phyloP scores from a whole-genome alignment of 129 eudicot genomes.

The Escallonia rubra region DNA sequence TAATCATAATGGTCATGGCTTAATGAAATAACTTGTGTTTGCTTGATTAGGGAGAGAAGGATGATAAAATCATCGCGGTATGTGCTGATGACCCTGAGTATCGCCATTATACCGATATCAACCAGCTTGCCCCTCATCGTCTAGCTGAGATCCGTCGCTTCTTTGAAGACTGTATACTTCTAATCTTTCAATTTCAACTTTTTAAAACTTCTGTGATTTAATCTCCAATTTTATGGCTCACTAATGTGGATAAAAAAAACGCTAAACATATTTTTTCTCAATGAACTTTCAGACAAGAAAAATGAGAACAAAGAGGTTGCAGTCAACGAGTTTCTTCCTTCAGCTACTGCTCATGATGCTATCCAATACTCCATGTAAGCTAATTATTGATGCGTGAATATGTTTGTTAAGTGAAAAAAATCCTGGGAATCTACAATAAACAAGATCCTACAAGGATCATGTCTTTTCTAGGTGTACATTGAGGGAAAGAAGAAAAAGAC shows the following conservation, averaged over 20 bases:
- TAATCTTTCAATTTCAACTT: not conserved
- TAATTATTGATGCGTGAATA: not conserved
- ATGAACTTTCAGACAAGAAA: constrained; percentile 59
- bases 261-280: constrained; percentile 18
- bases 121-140: constrained; percentile 90
- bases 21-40: not conserved
- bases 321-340: constrained; percentile 71
- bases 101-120: constrained; percentile 63
- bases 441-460: no score
- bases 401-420: no score
- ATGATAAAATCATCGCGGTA: constrained; percentile 91
- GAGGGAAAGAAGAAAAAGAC: no score
- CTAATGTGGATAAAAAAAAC: not conserved
- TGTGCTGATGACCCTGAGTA: constrained; percentile 99
- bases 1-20: not conserved
- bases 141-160: constrained; percentile 83
- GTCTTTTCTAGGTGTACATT: no score
- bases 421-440: no score
- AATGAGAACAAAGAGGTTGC: constrained; percentile 95
- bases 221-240: not conserved
- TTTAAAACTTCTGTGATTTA: not conserved
- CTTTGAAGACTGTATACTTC: constrained; percentile 90
- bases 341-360: constrained; percentile 63
- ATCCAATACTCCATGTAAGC: constrained; percentile 91
- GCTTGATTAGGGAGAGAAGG: constrained; percentile 65